Percentiles rank a stretch among this genome's conserved stretches.
Evolutionary conservation across 208 protist genomes (phyloP).

Genomic region (Acanthamoeba castellanii): DNA sequence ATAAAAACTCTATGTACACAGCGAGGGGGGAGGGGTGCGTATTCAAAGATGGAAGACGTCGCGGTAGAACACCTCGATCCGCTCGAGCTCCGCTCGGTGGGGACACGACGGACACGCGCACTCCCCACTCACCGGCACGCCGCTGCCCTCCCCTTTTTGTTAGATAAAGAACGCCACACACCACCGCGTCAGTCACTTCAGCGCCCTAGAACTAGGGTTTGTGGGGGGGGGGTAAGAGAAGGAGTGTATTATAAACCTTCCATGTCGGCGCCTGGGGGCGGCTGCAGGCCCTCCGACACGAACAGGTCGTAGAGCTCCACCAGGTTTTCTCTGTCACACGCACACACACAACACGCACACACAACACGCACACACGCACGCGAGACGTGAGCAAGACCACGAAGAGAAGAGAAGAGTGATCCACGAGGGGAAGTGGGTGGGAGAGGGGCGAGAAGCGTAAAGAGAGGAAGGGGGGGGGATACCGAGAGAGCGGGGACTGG

Average conservation of each 20-base stretch:
- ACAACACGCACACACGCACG: too few relatives aligned
- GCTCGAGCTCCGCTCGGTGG: constrained; percentile 44
- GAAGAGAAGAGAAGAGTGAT: too few relatives aligned
- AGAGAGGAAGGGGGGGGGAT: neutral
- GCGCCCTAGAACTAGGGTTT: too few relatives aligned
- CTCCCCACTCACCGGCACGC: constrained; percentile 2
- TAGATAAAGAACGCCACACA: neutral
- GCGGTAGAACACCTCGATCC: constrained; percentile 64
- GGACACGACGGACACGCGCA: constrained; percentile 55
- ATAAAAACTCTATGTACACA: too few relatives aligned
- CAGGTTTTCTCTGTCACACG: constrained; percentile 50
- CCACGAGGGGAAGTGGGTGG: neutral
- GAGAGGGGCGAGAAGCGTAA: too few relatives aligned
- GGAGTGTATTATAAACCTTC: too few relatives aligned
- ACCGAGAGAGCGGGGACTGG: constrained; percentile 13
- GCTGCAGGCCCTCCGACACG: constrained; percentile 46
- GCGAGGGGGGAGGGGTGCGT: too few relatives aligned
- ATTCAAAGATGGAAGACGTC: constrained; percentile 68
- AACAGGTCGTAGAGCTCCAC: constrained; percentile 56
- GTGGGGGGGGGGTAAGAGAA: too few relatives aligned
- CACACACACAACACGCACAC: too few relatives aligned
- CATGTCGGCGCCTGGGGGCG: neutral
- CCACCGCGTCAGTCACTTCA: neutral
- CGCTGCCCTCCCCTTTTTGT: neutral
- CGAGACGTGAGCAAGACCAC: neutral